Evolutionary conservation across 805 yeast species (phyloP).

Genomic region (Candida lessepsii): DNA sequence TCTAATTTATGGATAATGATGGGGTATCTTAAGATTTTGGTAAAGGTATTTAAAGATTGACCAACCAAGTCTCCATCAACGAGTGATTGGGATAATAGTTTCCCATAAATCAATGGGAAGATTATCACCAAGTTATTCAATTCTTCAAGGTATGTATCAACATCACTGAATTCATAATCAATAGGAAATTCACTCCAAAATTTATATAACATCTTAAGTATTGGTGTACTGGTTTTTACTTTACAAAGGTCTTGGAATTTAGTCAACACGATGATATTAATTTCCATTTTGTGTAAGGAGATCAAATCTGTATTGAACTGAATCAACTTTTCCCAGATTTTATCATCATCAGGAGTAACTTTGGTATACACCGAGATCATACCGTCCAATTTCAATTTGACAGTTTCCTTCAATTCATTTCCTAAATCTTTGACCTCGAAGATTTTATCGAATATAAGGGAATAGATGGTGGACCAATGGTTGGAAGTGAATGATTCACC

Average conservation of each 20-base stretch:
- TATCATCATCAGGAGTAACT: slow-evolving; percentile 33
- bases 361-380: slow-evolving; percentile 57
- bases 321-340: slow-evolving; percentile 56
- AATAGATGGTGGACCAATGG: slow-evolving; percentile 68
- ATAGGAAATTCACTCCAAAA: slow-evolving; percentile 50
- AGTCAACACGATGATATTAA: slow-evolving; percentile 56
- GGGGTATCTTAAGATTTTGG: slow-evolving; percentile 70
- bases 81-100: slow-evolving; percentile 24
- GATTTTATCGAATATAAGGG: slow-evolving; percentile 51
- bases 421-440: slow-evolving; percentile 8
- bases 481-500: slow-evolving; percentile 51
- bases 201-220: slow-evolving; percentile 36
- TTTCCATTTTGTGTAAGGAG: slow-evolving; percentile 40
- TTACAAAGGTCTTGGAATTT: slow-evolving; percentile 49
- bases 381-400: slow-evolving; percentile 62
- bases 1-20: slow-evolving; percentile 62
- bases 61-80: slow-evolving; percentile 40
- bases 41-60: slow-evolving; percentile 55
- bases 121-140: slow-evolving; percentile 53
- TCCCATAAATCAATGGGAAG: slow-evolving; percentile 46
- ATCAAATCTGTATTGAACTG: slow-evolving; percentile 44
- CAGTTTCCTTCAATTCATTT: slow-evolving; percentile 60
- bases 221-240: slow-evolving; percentile 14
- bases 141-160: slow-evolving; percentile 56
- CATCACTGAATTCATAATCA: slow-evolving; percentile 41